Evolutionary conservation across 257 asterid genomes (phyloP).

Genomic region (Jacaranda mimosifolia): DNA sequence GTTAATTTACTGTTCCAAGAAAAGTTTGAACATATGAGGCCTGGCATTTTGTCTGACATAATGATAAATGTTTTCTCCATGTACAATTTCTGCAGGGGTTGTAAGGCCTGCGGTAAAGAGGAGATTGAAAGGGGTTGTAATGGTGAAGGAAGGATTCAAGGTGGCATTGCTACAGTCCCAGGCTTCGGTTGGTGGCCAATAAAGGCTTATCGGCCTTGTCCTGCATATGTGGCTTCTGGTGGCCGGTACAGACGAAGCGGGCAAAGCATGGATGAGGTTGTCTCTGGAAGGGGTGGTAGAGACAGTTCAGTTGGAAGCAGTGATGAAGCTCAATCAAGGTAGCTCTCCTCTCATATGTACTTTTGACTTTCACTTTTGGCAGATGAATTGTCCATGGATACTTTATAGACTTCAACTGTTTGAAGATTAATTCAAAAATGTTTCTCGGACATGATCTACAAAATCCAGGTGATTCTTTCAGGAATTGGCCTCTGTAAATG

Average conservation of each 20-base stretch:
- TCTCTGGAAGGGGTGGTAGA: constrained; percentile 64
- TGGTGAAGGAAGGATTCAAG: constrained; percentile 97
- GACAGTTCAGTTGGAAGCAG: constrained; percentile 29
- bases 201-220: constrained; percentile 95
- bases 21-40: not conserved
- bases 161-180: constrained; percentile 92
- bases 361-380: not conserved
- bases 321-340: constrained; percentile 51
- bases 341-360: constrained; percentile 8
- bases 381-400: not conserved
- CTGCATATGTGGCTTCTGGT: constrained; percentile 84
- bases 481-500: too few species aligned
- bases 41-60: not conserved
- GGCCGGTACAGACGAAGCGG: constrained; percentile 82
- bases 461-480: not conserved
- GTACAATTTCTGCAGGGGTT: constrained; percentile 56
- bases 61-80: not conserved
- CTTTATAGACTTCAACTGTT: not conserved
- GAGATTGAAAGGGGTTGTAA: constrained; percentile 86
- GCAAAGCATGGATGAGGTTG: constrained; percentile 96
- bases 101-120: constrained; percentile 81
- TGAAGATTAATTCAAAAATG: not conserved
- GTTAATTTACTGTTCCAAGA: not conserved
- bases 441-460: not conserved
- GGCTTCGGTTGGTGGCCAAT: constrained; percentile 99